These are phyloP conservation scores for Trypanosoma cruzi DNA, from an alignment of 208 protist genomes.

Conservation along the genomic window DNA sequence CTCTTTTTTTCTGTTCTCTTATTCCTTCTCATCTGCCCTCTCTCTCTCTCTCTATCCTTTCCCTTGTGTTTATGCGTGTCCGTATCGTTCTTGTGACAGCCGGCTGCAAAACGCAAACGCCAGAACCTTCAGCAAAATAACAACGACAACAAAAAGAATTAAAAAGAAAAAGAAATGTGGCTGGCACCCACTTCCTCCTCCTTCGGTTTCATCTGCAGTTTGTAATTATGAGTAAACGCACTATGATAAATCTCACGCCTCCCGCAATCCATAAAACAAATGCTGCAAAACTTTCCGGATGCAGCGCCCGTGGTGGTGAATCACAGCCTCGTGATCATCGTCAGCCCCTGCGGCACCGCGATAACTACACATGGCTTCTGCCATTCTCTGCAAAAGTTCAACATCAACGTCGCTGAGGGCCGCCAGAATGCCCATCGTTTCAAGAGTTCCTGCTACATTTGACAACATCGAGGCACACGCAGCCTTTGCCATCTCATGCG, in stretches of 20 bases:
- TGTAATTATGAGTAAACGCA: neutral
- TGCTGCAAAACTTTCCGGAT: constrained; percentile 30
- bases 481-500: constrained; percentile 79
- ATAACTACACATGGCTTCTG: constrained; percentile 21
- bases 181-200: no score
- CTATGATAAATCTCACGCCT: neutral
- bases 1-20: no score
- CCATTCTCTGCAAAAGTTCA: constrained; percentile 9
- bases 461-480: constrained; percentile 66
- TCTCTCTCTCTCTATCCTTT: no score
- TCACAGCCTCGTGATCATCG: constrained; percentile 50
- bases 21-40: no score
- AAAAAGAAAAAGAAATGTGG: no score
- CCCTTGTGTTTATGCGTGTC: no score
- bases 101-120: no score
- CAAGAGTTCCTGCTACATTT: constrained; percentile 13
- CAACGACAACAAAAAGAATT: no score
- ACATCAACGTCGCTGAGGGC: constrained; percentile 24
- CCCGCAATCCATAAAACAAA: neutral
- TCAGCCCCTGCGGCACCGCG: neutral
- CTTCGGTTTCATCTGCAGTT: neutral
- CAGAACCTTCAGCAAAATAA: no score
- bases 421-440: constrained; percentile 3
- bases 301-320: constrained; percentile 54
- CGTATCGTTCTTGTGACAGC: no score